Evolutionary conservation across 176 grass and related monocot species (phyloP), one percentile per base, ranked within the genome.

Genomic region (Oropetium thomaeum): DNA sequence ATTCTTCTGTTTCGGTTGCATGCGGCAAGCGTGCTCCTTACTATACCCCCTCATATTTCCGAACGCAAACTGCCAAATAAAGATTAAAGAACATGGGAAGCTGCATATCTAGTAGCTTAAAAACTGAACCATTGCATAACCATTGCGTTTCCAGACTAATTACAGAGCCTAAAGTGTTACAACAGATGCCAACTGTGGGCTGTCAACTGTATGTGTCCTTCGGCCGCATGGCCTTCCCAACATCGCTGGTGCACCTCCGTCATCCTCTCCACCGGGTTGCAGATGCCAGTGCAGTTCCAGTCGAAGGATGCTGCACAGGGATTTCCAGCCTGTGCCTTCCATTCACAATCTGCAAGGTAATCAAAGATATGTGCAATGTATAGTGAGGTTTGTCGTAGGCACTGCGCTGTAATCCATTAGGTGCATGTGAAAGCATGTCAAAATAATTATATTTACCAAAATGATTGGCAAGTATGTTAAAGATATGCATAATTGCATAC

Each of bases 201-300:
- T 82, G 74, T 87, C 80, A 91, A 89, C 57, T 79, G 87, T 34
- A 80, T 34, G 37, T 53, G 77, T 83, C 74, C 80, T 71, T 86
- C 76, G n/a, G 81, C 62, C 38, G 75, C 84, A 13, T 52, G 67
- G 19, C 67, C 55, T 71, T 96, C 92, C 61, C 79, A 84, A 41
- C 92, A 96, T 77, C 68, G 70, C 31, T 12, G 70, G 55, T 96
- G 92, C 61, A 96, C 92, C 74, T 96, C 76, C 4, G 82, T 72
- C 86, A 96, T 89, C 82, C 84, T 86, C 86, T 82, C 88, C 73
- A 81, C 92, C 6, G 92, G 89, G 42, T 89, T 87, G 58, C 92
- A 89, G 58, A 96, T 82, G 61, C 92, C 92, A 1, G 79, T 91
- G 78, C 92, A 91, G 71, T 88, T 96, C 92, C 92, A 89, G 62